Evolutionary conservation across 441 rosid species (phyloP), one percentile per base, ranked within the genome.

Genomic region (Macaranga tanarius): DNA sequence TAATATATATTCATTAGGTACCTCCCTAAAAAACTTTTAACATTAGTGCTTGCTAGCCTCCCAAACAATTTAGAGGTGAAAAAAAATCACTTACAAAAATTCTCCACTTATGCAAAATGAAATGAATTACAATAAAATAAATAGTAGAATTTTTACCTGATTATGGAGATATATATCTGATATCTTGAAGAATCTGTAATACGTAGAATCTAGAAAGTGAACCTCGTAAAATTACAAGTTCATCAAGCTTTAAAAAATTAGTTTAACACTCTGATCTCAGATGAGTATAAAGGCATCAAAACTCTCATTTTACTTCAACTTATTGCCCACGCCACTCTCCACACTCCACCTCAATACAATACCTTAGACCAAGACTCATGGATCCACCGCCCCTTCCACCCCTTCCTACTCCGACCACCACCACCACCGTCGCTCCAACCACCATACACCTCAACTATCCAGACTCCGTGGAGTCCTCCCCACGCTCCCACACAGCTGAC

Each of bases 401-500:
- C 4, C 76, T 71, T 7, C 77, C 72, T 40, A 65, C 1, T 2
- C 26, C 52, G 3, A 70, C n/a, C 16, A 62, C 17, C 10, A 79
- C 34, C 16, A 74, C 25, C 42, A 79, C 61, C 17, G 6, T 8
- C 54, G 23, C 20, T 54, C 23, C 73, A 51, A 50, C 79, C 77
- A 25, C 73, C 20, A 52, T 61, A 62, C 84, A 74, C 66, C 74
- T 75, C 51, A 79, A 67, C 84, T 88, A 84, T 69, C 82, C 90
- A 0, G 92, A 90, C 28, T 90, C 92, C 51, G 50, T 83, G 0
- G 92, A 89, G 13, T 92, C 95, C 55, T 85, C 94, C 17, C 97
- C 96, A 7, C 79, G 89, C 20, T 89, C 94, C 51, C 92, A 89
- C 72, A 76, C 83, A 78, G 78, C 86, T 28, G 78, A 75, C 62